phyloP scores from a whole-genome alignment of 441 rosid species.

The Erodium moschatum region DNA sequence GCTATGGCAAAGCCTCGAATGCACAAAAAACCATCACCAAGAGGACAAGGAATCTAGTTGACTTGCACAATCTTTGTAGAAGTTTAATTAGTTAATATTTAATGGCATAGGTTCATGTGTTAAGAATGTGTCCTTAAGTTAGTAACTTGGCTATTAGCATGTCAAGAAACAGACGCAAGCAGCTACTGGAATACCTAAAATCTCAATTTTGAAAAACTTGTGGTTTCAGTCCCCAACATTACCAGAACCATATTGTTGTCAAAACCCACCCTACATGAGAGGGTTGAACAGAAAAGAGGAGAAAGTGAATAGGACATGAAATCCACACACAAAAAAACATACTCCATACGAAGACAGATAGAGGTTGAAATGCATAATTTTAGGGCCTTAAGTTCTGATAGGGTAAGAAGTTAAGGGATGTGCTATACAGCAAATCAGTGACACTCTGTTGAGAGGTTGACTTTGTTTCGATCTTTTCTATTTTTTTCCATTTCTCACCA shows the following conservation, averaged over 20 bases:
- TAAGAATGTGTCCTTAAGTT: not conserved
- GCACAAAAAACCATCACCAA: not conserved
- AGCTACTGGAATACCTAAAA: too few relatives aligned
- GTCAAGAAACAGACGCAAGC: too few relatives aligned
- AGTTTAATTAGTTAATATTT: not conserved
- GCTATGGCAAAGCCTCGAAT: not conserved
- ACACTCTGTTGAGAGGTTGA: conserved; percentile 3
- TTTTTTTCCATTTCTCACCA: not conserved
- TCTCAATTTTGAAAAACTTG: too few relatives aligned
- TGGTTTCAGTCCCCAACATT: too few relatives aligned
- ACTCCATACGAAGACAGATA: not conserved
- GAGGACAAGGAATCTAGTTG: not conserved
- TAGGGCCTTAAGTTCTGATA: too few relatives aligned
- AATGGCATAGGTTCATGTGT: not conserved
- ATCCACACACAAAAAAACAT: not conserved
- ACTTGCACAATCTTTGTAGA: not conserved
- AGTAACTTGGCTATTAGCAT: too few relatives aligned
- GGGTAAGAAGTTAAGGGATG: not conserved
- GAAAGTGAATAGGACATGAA: not conserved
- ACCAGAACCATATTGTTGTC: too few relatives aligned
- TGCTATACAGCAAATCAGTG: not conserved
- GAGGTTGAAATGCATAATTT: not conserved
- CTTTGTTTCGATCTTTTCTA: not conserved
- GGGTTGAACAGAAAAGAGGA: conserved; percentile 1
- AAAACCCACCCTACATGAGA: not conserved